Base-by-base conservation (phyloP, 176 grass and related monocot species). In the Aegilops umbellulata region DNA sequence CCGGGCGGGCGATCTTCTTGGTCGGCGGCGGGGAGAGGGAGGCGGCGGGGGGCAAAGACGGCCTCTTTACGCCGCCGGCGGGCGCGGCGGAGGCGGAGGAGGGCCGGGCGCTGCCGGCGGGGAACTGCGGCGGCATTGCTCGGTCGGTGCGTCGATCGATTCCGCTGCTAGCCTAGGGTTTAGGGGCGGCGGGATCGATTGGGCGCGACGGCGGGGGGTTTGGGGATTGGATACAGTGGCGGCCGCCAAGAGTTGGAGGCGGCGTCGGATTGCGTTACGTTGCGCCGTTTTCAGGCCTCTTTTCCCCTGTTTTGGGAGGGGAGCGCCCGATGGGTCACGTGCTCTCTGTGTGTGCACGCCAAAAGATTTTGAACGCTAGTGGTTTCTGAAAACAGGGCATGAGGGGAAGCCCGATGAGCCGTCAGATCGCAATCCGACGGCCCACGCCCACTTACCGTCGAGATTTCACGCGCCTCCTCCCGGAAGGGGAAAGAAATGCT, bases 101-200 rank as follows among this genome's bases (percentile, higher is more conserved):
- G 8, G 74, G 46, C 68, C n/a, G 46, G 42, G 24, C 22, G 64
- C 65, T 38, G 44, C 32, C 32, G 80, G 73, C 7, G 51, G 79
- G 38, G 8, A 79, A 39, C 5, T 73, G 30, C 72, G 73, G 80
- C 41, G 84, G 24, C 88, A 90, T 86, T 23, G 83, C 80, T 58
- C 71, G 71, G 23, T 38, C 9, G 67, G 2, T 8, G 3, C 39
- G 39, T n/a, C 32, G 67, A 6, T 67, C 27, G 27, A 53, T 53
- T 19, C 49, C 6, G 49, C 49, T 53, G 19, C 49, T 53, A 2
- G 49, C 2, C 49, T 53, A 53, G 49, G 49, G 49, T 53, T 53
- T 53, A 53, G 49, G 15, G 49, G 49, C 49, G 49, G 49, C 49
- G 53, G 53, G 53, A 58, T 58, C 7, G 53, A 22, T 58, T 58